phyloP scores from a whole-genome alignment of 2,329 filamentous ascomycete species.

The Claviceps citrina region DNA sequence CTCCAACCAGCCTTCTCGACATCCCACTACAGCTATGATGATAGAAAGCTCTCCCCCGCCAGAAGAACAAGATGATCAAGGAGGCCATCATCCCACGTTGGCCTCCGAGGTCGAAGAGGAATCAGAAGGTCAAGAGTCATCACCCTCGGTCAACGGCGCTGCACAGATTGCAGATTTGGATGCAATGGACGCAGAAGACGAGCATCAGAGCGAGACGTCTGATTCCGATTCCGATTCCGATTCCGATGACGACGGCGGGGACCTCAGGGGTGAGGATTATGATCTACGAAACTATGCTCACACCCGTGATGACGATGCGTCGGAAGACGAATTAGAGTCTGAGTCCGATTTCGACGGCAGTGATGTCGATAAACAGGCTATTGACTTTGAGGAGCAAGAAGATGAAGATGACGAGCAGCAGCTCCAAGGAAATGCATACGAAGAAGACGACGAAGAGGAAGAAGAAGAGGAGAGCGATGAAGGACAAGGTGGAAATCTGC shows the following conservation, averaged over 20 bases:
- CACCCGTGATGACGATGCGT: constrained; percentile 17
- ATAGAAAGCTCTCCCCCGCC: constrained; percentile 2
- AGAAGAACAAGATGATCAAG: neutral
- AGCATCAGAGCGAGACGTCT: constrained; percentile 6
- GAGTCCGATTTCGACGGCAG: constrained; percentile 6
- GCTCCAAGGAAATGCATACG: neutral
- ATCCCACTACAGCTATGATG: neutral
- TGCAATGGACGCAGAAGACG: neutral
- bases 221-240: constrained; percentile 8
- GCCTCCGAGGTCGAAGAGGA: neutral
- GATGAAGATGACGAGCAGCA: neutral
- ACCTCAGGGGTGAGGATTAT: constrained; percentile 19
- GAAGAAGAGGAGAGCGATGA: neutral
- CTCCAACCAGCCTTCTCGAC: neutral
- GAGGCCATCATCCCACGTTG: neutral
- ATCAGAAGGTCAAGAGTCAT: neutral
- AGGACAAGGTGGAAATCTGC: neutral
- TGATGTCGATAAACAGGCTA: constrained; percentile 9
- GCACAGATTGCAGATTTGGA: neutral
- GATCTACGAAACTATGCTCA: constrained; percentile 19
- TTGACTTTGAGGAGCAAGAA: constrained; percentile 20
- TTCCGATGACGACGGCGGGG: constrained; percentile 12
- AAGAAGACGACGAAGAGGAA: constrained; percentile 1
- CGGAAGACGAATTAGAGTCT: constrained; percentile 8
- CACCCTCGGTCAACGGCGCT: neutral